Base-by-base conservation (phyloP, 176 grass and related monocot genomes). In the Hsuehochloa calcarea region DNA sequence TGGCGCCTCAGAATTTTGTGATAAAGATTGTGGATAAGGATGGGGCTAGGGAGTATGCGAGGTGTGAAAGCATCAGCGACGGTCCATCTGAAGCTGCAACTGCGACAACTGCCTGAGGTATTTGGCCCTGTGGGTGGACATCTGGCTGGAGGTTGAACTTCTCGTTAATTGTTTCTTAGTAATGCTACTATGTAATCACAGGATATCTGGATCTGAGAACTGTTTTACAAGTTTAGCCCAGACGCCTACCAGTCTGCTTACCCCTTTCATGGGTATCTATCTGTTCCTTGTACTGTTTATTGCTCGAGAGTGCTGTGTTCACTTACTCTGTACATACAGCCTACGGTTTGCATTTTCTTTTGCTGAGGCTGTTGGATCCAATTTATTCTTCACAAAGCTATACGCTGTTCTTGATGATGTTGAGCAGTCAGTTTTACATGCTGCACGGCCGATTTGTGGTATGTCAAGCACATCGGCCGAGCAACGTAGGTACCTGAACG, bases 1-100 rank as follows among this genome's bases (percentile, higher is more conserved):
- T 94, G n/a, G 90, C 93, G 0, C 96, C 91, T 6, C 96, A 91
- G 46, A 99, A 99, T 70, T 99, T 99, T 0, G 86, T 93, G 11
- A 99, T 90, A 46, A 94, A 99, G 74, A 68, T 90, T 8, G 90
- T 96, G 6, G 91, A 94, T 52, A 84, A 80, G 81, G 75, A 88
- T 43, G 89, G 89, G 14, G 75, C 80, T 22, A 80, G 51, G 85
- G 50, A 38, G 34, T 46, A 80, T n/a, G 79, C 74, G 0, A 83
- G 58, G 84, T 67, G 84, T 60, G 84, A 83, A 49, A 72, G 72
- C 9, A 41, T 73, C 16, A n/a, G 83, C 0, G 74, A 75, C 68
- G 75, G 2, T 22, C 68, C 84, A 50, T 34, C 41, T 10, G 89
- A 70, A 65, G 37, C 84, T 65, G 38, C 83, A 62, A 34, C 8